Percentiles rank a stretch among this genome's conserved stretches.
phyloP scores from a whole-genome alignment of 768 basidiomycete species.

The Termitomyces sp. region DNA sequence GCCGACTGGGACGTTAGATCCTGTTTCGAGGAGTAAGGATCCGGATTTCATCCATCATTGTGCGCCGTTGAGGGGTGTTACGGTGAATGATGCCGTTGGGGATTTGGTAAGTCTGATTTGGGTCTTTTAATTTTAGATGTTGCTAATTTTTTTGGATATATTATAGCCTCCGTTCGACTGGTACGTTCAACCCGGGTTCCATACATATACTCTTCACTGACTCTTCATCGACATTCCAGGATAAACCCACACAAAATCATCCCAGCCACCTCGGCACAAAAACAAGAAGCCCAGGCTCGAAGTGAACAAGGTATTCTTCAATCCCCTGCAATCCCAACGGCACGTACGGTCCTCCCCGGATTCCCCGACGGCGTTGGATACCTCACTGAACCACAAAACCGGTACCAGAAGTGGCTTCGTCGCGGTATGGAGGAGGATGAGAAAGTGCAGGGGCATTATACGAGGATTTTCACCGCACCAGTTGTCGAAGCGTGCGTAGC shows the following conservation, averaged over 20 bases:
- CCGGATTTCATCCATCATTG: conserved; percentile 39
- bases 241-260: conserved; percentile 49
- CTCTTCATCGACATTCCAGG: conserved; percentile 31
- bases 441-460: conserved; percentile 55
- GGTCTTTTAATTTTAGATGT: conserved; percentile 5
- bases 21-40: conserved; percentile 40
- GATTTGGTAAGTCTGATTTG: conserved; percentile 53
- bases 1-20: conserved; percentile 39
- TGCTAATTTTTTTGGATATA: neutral
- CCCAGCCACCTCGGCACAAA: conserved; percentile 29
- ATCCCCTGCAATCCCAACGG: conserved; percentile 34
- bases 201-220: neutral
- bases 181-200: conserved; percentile 24
- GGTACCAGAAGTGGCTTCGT: conserved; percentile 37
- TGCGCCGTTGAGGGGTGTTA: conserved; percentile 59
- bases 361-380: conserved; percentile 44
- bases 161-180: conserved; percentile 67
- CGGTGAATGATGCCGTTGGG: conserved; percentile 60
- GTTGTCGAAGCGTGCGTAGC: conserved; percentile 51
- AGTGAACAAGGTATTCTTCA: conserved; percentile 37
- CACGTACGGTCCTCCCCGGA: conserved; percentile 34
- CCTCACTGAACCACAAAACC: conserved; percentile 38
- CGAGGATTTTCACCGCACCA: conserved; percentile 33
- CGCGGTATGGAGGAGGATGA: conserved; percentile 23
- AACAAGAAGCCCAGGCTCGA: conserved; percentile 30